Conservation (phyloP, 129 eudicot species). For the Oenanthe sinensis region DNA sequence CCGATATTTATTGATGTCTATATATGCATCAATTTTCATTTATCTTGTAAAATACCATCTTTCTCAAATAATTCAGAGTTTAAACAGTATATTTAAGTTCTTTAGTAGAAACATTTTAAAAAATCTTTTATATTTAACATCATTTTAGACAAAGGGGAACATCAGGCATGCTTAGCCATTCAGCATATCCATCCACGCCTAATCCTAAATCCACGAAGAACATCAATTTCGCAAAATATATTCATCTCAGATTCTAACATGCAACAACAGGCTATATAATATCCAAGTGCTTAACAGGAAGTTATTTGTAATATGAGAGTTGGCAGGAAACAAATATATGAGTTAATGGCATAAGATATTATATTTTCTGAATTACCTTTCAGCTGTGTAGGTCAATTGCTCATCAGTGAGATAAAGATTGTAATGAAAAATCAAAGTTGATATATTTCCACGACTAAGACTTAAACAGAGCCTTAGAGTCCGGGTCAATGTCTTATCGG, state of each 20-base stretch:
- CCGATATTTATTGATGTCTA: neutral
- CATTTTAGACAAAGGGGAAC: neutral
- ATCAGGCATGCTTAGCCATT: neutral
- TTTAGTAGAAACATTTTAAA: neutral
- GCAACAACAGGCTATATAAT: neutral
- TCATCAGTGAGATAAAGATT: conserved; percentile 53
- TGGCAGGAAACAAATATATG: neutral
- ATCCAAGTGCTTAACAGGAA: neutral
- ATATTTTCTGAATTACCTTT: conserved; percentile 32
- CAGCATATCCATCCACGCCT: neutral
- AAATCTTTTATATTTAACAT: neutral
- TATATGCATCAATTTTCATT: neutral
- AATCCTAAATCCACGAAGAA: neutral
- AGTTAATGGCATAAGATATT: neutral
- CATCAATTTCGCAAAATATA: neutral
- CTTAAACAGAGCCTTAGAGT: conserved; percentile 49
- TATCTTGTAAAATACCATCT: neutral
- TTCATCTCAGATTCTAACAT: neutral
- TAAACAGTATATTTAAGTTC: neutral
- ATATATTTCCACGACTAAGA: conserved; percentile 45
- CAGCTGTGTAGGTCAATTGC: conserved; percentile 64
- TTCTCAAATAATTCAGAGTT: neutral
- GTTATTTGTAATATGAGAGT: neutral
- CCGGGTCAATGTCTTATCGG: conserved; percentile 51
- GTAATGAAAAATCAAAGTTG: conserved; percentile 52